Base-by-base conservation (phyloP, 2,329 filamentous ascomycete species). In the Tolypocladium endophyticum region DNA sequence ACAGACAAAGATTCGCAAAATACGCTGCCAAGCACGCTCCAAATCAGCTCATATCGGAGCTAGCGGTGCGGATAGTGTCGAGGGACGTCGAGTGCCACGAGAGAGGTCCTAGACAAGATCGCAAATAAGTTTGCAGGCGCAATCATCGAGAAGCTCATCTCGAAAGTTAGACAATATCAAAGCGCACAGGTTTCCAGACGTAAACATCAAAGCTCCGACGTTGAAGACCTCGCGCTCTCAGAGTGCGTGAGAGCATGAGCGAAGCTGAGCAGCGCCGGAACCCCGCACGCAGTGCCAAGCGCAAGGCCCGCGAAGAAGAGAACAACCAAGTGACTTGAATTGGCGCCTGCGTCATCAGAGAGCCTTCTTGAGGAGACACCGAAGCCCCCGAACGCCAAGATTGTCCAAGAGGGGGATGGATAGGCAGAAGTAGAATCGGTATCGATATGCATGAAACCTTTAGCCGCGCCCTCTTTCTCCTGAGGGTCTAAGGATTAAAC, bases 391-490 rank as follows among this genome's bases (percentile, higher is more conserved):
- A 75, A 73, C 4, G 67, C 72, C 7, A 72, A 80, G 36, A 84
- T 89, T 65, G 78, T 81, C 30, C 72, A 79, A 33, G 78, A 80
- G 36, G 92, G 87, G 85, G 79, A 83, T 56, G 87, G 88, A 30
- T 93, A 88, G 85, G 82, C 87, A 60, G 92, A 97, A 69, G 81
- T 97, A 56, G 92, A 96, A 73, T 96, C 91, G 8, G 92, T 97
- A 63, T 92, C 92, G 9, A 90, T 91, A 73, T 74, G 83, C 69
- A n/a, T n/a, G 9, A 11, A 30, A 30, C 20, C 2, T 73, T 8
- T 23, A 4, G 4, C 20, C 36, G n/a, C n/a, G 6, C n/a, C 12
- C 41, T 45, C 23, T n/a, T 8, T 2, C n/a, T 11, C n/a, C n/a
- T n/a, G n/a, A n/a, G n/a, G n/a, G n/a, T n/a, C n/a, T n/a, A n/a